phyloP scores from a whole-genome alignment of 345 rosid genomes.

The Populus alba region DNA sequence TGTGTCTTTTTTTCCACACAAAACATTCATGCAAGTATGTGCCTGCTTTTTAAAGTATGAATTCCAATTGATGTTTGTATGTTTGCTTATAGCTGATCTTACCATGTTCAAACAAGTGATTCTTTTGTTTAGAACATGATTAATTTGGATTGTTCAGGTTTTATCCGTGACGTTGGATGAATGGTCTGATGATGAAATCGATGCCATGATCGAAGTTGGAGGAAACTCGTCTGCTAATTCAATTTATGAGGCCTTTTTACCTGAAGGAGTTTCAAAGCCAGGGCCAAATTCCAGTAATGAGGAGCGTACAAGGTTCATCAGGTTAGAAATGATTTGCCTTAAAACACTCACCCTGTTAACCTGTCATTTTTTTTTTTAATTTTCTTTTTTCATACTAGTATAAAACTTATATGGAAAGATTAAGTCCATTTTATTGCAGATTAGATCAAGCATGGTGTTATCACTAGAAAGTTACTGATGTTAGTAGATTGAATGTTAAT shows the following conservation, averaged over 20 bases:
- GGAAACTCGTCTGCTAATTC: slow-evolving; percentile 89
- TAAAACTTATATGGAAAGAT: neutral
- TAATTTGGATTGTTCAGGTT: slow-evolving; percentile 48
- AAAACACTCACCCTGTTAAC: too few species aligned
- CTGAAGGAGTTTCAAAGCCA: slow-evolving; percentile 80
- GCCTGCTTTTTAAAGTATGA: neutral
- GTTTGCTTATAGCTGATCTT: neutral
- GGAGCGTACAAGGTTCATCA: slow-evolving; percentile 72
- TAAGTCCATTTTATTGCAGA: neutral
- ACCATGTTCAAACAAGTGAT: neutral
- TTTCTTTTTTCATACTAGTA: neutral
- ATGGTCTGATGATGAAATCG: slow-evolving; percentile 88
- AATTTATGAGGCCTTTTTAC: slow-evolving; percentile 81
- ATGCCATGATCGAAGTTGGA: slow-evolving; percentile 89
- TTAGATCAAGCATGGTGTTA: slow-evolving; percentile 6
- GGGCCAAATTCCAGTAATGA: slow-evolving; percentile 74
- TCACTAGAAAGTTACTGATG: neutral
- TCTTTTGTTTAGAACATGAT: neutral
- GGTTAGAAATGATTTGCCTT: slow-evolving; percentile 37
- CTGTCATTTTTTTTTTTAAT: neutral
- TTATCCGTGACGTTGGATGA: slow-evolving; percentile 95
- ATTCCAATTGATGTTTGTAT: neutral
- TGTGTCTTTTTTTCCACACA: too few species aligned
- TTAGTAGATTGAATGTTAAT: slow-evolving; percentile 11
- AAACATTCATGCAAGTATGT: neutral